Conservation (phyloP, 495 filamentous ascomycete species). For the Penicillium verhagenii region DNA sequence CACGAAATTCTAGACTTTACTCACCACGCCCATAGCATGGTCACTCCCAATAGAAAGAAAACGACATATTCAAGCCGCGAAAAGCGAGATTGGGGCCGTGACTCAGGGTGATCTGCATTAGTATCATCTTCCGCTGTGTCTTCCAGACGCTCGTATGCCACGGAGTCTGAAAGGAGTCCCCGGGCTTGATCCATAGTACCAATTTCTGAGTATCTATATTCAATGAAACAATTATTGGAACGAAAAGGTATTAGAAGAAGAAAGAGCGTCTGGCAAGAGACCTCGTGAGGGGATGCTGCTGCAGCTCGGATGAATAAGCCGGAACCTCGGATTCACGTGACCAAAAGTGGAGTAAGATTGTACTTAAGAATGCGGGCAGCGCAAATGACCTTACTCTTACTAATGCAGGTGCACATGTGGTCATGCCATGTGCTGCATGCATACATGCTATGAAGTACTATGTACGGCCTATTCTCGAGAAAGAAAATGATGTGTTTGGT, state of each 20-base stretch:
- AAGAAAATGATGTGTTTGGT: not conserved
- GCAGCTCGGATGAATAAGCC: conserved; percentile 14
- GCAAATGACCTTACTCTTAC: not conserved
- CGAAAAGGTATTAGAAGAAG: conserved; percentile 6
- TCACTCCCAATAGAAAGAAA: conserved; percentile 82
- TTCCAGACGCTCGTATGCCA: conserved; percentile 60
- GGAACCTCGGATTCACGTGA: conserved; percentile 9
- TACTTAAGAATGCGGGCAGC: not conserved
- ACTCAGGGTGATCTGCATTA: conserved; percentile 11
- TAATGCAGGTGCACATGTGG: not conserved
- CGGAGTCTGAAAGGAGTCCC: conserved; percentile 43
- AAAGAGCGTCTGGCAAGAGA: not conserved
- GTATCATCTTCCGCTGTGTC: conserved; percentile 37
- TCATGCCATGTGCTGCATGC: too few relatives aligned
- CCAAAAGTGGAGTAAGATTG: not conserved
- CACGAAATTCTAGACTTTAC: conserved; percentile 16
- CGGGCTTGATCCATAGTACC: conserved; percentile 47
- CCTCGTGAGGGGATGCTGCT: not conserved
- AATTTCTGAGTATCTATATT: not conserved
- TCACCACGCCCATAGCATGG: conserved; percentile 98
- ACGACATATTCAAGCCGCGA: conserved; percentile 80
- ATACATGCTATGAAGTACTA: too few relatives aligned
- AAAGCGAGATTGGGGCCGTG: conserved; percentile 43
- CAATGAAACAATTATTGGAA: not conserved
- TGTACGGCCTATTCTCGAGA: too few relatives aligned